phyloP scores from a whole-genome alignment of 2,329 filamentous ascomycete species.

The Septoria petroselini region DNA sequence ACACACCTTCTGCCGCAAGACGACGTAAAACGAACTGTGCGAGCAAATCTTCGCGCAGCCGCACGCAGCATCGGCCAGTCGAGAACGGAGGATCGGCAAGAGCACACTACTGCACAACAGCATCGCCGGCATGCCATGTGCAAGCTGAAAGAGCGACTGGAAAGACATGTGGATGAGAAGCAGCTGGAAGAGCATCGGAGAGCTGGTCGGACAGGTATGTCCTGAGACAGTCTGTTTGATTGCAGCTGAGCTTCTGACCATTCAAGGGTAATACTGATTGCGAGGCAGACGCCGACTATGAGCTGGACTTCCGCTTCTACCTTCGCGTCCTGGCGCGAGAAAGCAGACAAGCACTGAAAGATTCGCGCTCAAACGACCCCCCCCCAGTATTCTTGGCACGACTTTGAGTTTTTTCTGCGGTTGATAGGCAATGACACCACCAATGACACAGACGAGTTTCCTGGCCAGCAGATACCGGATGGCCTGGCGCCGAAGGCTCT shows the following conservation, averaged over 20 bases:
- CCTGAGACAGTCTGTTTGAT: too few species aligned
- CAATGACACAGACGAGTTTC: slow-evolving; percentile 33
- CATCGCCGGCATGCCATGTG: slow-evolving; percentile 26
- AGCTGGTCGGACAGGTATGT: slow-evolving; percentile 13
- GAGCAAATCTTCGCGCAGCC: not conserved
- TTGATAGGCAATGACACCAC: slow-evolving; percentile 48
- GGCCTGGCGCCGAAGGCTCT: slow-evolving; percentile 3
- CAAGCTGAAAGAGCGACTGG: slow-evolving; percentile 29
- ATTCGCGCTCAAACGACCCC: slow-evolving; percentile 40
- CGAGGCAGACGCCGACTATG: slow-evolving; percentile 43
- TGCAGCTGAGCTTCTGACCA: not conserved
- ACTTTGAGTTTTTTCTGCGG: slow-evolving; percentile 51
- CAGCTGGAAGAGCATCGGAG: slow-evolving; percentile 39
- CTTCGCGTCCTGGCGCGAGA: slow-evolving; percentile 49
- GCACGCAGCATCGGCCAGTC: not conserved
- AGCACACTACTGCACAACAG: slow-evolving; percentile 18
- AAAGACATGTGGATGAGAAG: slow-evolving; percentile 41
- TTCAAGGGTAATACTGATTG: not conserved
- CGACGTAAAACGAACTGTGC: not conserved
- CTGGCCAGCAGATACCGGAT: slow-evolving; percentile 17
- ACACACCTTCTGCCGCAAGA: not conserved
- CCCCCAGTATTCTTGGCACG: slow-evolving; percentile 38
- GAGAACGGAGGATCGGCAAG: slow-evolving; percentile 14
- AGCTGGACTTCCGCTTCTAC: slow-evolving; percentile 53
- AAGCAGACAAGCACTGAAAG: slow-evolving; percentile 44